These are phyloP conservation scores for Aphanomyces euteiches DNA, from an alignment of 352 stramenopile species.

Conservation along the genomic window DNA sequence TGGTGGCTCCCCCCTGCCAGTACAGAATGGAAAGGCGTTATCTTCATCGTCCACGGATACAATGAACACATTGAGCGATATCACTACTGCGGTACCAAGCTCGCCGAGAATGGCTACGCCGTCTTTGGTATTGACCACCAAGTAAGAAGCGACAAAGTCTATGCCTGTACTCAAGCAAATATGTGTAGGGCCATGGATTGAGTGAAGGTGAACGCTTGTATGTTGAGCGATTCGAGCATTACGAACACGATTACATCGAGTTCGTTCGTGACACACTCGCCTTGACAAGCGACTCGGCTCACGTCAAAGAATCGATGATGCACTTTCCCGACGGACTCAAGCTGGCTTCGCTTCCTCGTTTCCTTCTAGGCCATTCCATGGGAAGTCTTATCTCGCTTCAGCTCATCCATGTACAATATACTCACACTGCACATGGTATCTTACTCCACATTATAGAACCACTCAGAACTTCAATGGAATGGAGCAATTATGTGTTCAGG, in stretches of 20 bases:
- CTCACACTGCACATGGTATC: not conserved
- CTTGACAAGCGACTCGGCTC: conserved; percentile 11
- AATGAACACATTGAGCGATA: conserved; percentile 53
- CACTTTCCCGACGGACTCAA: conserved; percentile 37
- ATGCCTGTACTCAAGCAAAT: not conserved
- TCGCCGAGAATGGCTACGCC: conserved; percentile 42
- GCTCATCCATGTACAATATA: conserved; percentile 16
- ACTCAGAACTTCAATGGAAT: conserved; percentile 36
- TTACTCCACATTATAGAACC: not conserved
- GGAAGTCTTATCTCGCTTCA: conserved; percentile 39
- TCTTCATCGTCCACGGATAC: conserved; percentile 58
- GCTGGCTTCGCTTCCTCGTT: conserved; percentile 47
- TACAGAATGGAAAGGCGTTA: conserved; percentile 34
- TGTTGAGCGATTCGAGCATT: conserved; percentile 41
- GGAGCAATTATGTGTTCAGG: conserved; percentile 46
- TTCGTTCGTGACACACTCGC: conserved; percentile 49
- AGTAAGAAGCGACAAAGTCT: not conserved
- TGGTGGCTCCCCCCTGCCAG: conserved; percentile 45
- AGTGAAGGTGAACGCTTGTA: conserved; percentile 62
- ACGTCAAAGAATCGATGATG: conserved; percentile 32
- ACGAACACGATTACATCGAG: conserved; percentile 50
- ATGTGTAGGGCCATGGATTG: conserved; percentile 43
- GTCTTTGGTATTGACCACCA: conserved; percentile 59
- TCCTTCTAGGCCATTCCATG: conserved; percentile 58
- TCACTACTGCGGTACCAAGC: conserved; percentile 43